Conservation (phyloP, 164 flowering plant genomes). For the Chloranthus sessilifolius region DNA sequence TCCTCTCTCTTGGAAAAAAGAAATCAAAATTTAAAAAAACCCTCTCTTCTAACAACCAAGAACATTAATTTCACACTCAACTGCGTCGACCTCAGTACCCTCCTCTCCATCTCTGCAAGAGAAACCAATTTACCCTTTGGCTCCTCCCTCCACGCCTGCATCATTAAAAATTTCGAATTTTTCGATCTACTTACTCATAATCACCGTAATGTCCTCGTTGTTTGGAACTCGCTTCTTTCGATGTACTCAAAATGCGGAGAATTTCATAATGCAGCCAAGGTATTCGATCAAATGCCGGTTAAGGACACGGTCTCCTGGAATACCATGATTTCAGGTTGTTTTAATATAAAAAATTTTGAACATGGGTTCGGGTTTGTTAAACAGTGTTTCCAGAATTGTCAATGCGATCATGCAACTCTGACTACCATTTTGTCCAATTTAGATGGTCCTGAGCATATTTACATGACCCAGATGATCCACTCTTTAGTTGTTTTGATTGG, state of each 20-base stretch:
- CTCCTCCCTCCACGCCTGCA: conserved; percentile 62
- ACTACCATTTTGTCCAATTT: conserved; percentile 64
- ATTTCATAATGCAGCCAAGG: conserved; percentile 31
- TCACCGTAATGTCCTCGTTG: conserved; percentile 21
- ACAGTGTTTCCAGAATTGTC: conserved; percentile 14
- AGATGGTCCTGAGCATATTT: conserved; percentile 25
- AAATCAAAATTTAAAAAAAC: conserved; percentile 6
- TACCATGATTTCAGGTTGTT: conserved; percentile 47
- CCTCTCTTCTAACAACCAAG: conserved; percentile 12
- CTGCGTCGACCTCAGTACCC: conserved; percentile 30
- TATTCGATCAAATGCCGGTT: conserved; percentile 64
- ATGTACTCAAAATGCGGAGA: conserved; percentile 52
- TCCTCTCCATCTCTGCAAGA: conserved; percentile 50
- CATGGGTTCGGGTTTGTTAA: conserved; percentile 47
- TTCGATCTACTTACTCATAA: conserved; percentile 1
- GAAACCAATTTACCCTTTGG: conserved; percentile 44
- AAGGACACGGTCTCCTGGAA: conserved; percentile 85
- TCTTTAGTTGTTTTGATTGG: conserved; percentile 49
- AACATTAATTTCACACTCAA: conserved; percentile 15
- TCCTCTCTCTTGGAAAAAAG: conserved; percentile 5
- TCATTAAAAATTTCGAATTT: conserved; percentile 37
- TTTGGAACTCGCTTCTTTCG: conserved; percentile 67
- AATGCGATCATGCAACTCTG: conserved; percentile 62
- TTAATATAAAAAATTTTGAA: conserved; percentile 30
- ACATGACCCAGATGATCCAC: conserved; percentile 49